Evolutionary conservation across 1,284 basidiomycete species (phyloP).

Genomic region (Neolentinus lepideus): DNA sequence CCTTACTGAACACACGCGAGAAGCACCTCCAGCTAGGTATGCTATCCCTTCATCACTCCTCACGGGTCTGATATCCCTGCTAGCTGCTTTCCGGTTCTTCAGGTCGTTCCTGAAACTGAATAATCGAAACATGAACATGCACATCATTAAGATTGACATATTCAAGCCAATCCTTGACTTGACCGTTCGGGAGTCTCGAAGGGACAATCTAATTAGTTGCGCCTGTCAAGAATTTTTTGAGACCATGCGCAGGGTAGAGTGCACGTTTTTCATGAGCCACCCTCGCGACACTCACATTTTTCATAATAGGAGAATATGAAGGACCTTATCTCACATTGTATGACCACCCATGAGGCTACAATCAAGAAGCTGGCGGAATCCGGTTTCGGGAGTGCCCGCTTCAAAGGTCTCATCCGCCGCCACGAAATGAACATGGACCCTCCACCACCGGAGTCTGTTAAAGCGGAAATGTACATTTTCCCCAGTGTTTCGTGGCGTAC

Average conservation of each 20-base stretch:
- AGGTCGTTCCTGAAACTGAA: conserved; percentile 79
- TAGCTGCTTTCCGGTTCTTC: conserved; percentile 90
- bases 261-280: conserved; percentile 1
- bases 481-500: neutral
- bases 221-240: conserved; percentile 97
- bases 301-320: conserved; percentile 76
- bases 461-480: conserved; percentile 40
- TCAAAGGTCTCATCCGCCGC: conserved; percentile 67
- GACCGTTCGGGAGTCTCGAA: conserved; percentile 71
- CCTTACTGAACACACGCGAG: conserved; percentile 77
- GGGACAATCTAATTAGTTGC: conserved; percentile 91
- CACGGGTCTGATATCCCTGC: conserved; percentile 9
- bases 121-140: conserved; percentile 82
- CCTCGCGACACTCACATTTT: conserved; percentile 5
- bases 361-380: conserved; percentile 62
- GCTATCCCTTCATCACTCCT: conserved; percentile 17
- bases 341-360: conserved; percentile 67
- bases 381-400: conserved; percentile 58
- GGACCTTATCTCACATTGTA: conserved; percentile 77
- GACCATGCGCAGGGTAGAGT: conserved; percentile 71
- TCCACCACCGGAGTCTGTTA: conserved; percentile 48
- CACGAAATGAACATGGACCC: conserved; percentile 94
- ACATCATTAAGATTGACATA: conserved; percentile 83
- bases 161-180: conserved; percentile 81
- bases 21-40: conserved; percentile 88